Percentiles rank a stretch among this genome's conserved stretches.
phyloP scores from a whole-genome alignment of 2,329 filamentous ascomycete genomes.

The Xenosphaeropsis pyriputrescens region DNA sequence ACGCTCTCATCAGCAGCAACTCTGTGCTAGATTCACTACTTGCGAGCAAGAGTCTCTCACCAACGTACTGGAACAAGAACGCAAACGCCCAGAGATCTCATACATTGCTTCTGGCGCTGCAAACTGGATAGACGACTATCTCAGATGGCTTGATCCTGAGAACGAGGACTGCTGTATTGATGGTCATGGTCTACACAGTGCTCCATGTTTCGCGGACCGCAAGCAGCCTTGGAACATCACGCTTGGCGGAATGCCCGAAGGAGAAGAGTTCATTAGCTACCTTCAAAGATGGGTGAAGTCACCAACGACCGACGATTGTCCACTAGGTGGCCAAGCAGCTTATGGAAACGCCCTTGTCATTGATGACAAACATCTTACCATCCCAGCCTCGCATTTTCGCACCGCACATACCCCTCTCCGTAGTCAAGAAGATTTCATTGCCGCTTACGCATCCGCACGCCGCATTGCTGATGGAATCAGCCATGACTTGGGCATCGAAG shows the following conservation, averaged over 20 bases:
- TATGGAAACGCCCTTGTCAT: constrained; percentile 78
- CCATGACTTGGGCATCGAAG: constrained; percentile 55
- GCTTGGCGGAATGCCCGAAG: constrained; percentile 81
- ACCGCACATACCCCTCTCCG: constrained; percentile 77
- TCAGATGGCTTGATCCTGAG: constrained; percentile 87
- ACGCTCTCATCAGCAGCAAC: constrained; percentile 61
- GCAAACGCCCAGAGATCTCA: constrained; percentile 75
- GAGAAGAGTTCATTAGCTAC: constrained; percentile 80
- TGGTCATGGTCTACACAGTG: constrained; percentile 23
- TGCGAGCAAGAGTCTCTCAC: constrained; percentile 74
- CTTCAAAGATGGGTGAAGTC: constrained; percentile 68
- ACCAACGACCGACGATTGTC: constrained; percentile 71
- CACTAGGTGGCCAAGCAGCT: constrained; percentile 74
- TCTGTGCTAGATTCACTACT: constrained; percentile 84
- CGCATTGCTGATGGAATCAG: constrained; percentile 72
- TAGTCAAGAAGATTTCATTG: constrained; percentile 85
- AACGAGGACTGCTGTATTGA: constrained; percentile 66
- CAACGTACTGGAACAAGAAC: constrained; percentile 86
- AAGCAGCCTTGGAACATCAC: constrained; percentile 80
- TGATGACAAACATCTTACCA: constrained; percentile 47
- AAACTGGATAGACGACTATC: constrained; percentile 95
- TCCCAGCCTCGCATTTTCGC: constrained; percentile 81
- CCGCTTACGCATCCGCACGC: constrained; percentile 75
- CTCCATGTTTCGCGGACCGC: constrained; percentile 66
- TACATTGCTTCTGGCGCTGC: constrained; percentile 81